These are phyloP conservation scores for Pyrenula massariospora DNA, from an alignment of 495 filamentous ascomycete genomes.

Conservation along the genomic window DNA sequence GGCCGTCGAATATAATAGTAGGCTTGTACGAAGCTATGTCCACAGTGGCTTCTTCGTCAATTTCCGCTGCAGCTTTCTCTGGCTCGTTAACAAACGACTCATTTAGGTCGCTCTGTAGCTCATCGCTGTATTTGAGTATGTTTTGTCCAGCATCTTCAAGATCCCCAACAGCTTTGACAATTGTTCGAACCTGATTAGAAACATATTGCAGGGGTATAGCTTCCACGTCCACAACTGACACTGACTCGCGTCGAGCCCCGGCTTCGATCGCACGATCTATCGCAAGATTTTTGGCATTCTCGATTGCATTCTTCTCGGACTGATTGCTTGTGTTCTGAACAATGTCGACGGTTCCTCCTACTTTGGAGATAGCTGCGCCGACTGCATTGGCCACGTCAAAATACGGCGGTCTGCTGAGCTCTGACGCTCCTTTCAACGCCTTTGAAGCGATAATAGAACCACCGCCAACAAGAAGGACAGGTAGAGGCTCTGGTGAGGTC, in stretches of 20 bases:
- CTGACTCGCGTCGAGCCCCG: conserved; percentile 15
- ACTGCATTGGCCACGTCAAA: conserved; percentile 43
- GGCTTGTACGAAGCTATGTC: neutral
- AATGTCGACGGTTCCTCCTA: conserved; percentile 22
- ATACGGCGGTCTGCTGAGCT: neutral
- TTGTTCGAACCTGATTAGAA: conserved; percentile 18
- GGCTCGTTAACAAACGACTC: neutral
- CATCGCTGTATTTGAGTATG: neutral
- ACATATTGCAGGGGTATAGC: conserved; percentile 25
- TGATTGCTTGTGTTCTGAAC: conserved; percentile 25
- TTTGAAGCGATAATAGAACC: conserved; percentile 12
- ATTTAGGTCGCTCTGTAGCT: conserved; percentile 3
- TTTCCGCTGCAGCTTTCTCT: neutral
- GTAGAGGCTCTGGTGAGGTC: conserved; percentile 9
- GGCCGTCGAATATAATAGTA: neutral
- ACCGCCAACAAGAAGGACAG: conserved; percentile 17
- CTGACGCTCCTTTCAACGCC: neutral
- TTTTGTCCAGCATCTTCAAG: conserved; percentile 8
- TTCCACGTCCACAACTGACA: conserved; percentile 22
- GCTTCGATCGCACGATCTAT: conserved; percentile 27
- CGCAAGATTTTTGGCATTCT: conserved; percentile 23
- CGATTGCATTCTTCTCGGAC: conserved; percentile 18
- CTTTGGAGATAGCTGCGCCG: conserved; percentile 32
- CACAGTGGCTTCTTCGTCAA: neutral
- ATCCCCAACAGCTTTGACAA: conserved; percentile 21